These are phyloP conservation scores for Mycena belliarum DNA, from an alignment of 768 basidiomycete genomes.

Conservation along the genomic window DNA sequence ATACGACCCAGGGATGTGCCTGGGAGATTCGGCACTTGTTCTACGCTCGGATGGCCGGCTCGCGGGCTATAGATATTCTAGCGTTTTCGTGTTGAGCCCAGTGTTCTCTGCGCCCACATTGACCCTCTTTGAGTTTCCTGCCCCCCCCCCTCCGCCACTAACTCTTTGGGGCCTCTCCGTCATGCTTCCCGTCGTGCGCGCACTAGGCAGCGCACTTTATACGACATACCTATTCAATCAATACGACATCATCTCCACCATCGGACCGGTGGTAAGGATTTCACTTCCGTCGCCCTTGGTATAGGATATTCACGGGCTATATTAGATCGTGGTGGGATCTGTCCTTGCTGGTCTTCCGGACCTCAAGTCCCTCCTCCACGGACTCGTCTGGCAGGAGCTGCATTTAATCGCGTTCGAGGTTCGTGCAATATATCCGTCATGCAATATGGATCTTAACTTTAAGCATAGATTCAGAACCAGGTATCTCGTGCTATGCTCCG, in stretches of 20 bases:
- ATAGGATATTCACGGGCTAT: neutral
- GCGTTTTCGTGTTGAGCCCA: too few species aligned
- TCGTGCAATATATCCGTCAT: neutral
- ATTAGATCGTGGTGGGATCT: slow-evolving; percentile 8
- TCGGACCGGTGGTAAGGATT: neutral
- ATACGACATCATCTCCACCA: neutral
- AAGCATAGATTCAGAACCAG: slow-evolving; percentile 4
- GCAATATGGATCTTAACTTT: too few species aligned
- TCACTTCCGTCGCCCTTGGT: too few species aligned
- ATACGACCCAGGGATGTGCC: neutral
- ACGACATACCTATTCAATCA: slow-evolving; percentile 2
- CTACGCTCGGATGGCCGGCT: too few species aligned
- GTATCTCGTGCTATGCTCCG: neutral
- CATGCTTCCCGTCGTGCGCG: neutral
- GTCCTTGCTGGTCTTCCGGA: slow-evolving; percentile 12
- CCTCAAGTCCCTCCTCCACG: slow-evolving; percentile 1
- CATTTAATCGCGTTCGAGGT: slow-evolving; percentile 15
- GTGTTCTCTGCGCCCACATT: too few species aligned
- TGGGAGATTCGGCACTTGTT: too few species aligned
- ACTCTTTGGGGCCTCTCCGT: neutral
- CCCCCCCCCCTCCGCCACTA: too few species aligned
- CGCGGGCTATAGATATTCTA: too few species aligned
- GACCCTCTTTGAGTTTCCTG: too few species aligned
- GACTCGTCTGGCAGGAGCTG: slow-evolving; percentile 14
- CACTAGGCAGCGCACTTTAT: neutral